phyloP scores from a whole-genome alignment of 2,329 filamentous ascomycete species.

The Dryadomyces quercivorus region DNA sequence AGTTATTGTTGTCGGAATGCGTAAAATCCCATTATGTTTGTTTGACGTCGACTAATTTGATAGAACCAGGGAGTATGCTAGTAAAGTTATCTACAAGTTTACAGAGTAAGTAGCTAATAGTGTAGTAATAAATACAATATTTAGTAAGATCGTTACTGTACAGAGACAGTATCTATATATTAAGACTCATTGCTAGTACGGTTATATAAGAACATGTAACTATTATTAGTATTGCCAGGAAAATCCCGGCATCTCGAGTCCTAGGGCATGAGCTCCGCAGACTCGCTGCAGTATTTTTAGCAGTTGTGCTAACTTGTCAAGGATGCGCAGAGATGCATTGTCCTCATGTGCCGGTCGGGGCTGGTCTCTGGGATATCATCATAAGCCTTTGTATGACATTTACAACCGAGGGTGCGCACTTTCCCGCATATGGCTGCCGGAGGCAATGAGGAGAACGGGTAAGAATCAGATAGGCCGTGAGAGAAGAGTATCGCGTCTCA shows the following conservation, averaged over 20 bases:
- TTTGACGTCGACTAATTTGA: too few relatives aligned
- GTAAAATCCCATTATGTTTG: too few relatives aligned
- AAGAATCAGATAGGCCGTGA: too few relatives aligned
- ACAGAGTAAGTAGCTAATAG: too few relatives aligned
- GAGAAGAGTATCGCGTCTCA: background rate
- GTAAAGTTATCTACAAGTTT: too few relatives aligned
- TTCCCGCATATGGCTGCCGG: slow-evolving; percentile 58
- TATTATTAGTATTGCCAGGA: too few relatives aligned
- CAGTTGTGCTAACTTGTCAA: slow-evolving; percentile 60
- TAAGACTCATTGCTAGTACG: slow-evolving; percentile 84
- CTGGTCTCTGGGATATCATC: slow-evolving; percentile 75
- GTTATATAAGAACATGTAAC: slow-evolving; percentile 95
- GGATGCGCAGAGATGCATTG: slow-evolving; percentile 47
- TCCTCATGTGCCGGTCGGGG: slow-evolving; percentile 43
- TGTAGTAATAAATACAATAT: too few relatives aligned
- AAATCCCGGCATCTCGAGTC: too few relatives aligned
- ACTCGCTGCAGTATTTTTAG: slow-evolving; percentile 67
- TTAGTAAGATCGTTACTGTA: too few relatives aligned
- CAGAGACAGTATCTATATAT: too few relatives aligned
- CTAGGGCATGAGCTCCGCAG: slow-evolving; percentile 65
- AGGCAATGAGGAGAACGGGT: slow-evolving; percentile 25
- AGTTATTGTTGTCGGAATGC: too few relatives aligned
- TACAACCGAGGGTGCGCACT: slow-evolving; percentile 82
- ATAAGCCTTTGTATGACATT: slow-evolving; percentile 88
- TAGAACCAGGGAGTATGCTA: too few relatives aligned